Conservation (phyloP, 2,329 filamentous ascomycete species). For the Aureobasidium sp. region DNA sequence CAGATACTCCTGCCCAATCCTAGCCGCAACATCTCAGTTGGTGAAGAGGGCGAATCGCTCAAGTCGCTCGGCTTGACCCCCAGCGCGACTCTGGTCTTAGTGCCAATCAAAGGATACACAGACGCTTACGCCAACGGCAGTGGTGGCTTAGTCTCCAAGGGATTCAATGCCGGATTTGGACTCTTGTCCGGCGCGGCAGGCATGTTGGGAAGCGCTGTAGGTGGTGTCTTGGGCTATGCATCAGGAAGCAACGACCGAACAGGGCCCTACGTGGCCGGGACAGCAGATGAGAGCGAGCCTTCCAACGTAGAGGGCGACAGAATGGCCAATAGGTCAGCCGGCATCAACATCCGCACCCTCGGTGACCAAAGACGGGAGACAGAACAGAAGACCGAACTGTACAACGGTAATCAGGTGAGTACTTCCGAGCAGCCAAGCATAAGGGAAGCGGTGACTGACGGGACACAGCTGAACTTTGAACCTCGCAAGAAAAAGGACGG, state of each 20-base stretch:
- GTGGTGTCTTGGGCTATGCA: conserved; percentile 18
- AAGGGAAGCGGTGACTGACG: conserved; percentile 12
- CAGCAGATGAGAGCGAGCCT: conserved; percentile 17
- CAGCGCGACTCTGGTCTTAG: conserved; percentile 72
- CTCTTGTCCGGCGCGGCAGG: conserved; percentile 28
- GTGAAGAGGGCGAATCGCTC: conserved; percentile 63
- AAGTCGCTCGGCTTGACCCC: conserved; percentile 64
- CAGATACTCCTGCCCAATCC: conserved; percentile 71
- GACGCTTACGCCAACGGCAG: conserved; percentile 45
- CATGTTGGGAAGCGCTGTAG: conserved; percentile 26
- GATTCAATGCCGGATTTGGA: conserved; percentile 28
- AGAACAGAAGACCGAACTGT: conserved; percentile 56
- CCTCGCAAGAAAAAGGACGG: conserved; percentile 51
- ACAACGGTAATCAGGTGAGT: conserved; percentile 83
- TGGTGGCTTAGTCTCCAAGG: conserved; percentile 20
- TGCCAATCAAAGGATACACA: conserved; percentile 56
- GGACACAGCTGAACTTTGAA: conserved; percentile 55
- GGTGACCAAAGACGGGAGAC: conserved; percentile 34
- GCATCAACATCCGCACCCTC: conserved; percentile 36
- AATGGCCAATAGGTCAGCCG: conserved; percentile 17
- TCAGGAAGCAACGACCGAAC: conserved; percentile 7
- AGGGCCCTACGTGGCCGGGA: conserved; percentile 22
- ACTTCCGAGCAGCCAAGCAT: conserved; percentile 20
- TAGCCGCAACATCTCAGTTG: conserved; percentile 62
- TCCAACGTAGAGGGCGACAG: conserved; percentile 19